A percentile compares a stretch with the other conserved stretches of the same genome.
These are phyloP conservation scores for Myxozyma melibiosi DNA, from an alignment of 805 yeast species.

Conservation along the genomic window DNA sequence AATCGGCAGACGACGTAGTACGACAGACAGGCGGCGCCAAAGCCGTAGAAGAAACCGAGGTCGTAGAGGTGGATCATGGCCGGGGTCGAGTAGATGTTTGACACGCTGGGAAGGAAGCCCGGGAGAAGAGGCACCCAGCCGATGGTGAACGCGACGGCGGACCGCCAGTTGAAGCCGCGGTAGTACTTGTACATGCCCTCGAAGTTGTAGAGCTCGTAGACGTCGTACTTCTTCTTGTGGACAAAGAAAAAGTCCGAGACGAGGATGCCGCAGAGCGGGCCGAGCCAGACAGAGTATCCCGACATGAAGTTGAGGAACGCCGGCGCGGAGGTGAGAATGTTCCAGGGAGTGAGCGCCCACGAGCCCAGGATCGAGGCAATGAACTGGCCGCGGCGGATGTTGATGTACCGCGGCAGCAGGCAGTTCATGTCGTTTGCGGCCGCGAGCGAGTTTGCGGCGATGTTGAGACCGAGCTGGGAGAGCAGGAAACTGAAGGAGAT, in stretches of 20 bases:
- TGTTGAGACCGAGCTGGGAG: slow-evolving; percentile 45
- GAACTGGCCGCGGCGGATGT: slow-evolving; percentile 48
- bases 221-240: slow-evolving; percentile 46
- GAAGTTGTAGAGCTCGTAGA: slow-evolving; percentile 46
- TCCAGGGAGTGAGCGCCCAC: slow-evolving; percentile 50
- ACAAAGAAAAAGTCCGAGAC: slow-evolving; percentile 47
- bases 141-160: slow-evolving; percentile 41
- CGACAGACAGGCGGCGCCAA: slow-evolving; percentile 18
- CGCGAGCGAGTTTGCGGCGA: slow-evolving; percentile 49
- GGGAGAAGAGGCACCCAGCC: slow-evolving; percentile 39
- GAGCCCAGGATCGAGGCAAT: slow-evolving; percentile 42
- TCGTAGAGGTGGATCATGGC: slow-evolving; percentile 22
- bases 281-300: slow-evolving; percentile 45
- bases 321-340: slow-evolving; percentile 43
- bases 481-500: slow-evolving; percentile 43
- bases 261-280: slow-evolving; percentile 47
- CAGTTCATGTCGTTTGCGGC: slow-evolving; percentile 58
- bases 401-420: slow-evolving; percentile 49
- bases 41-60: slow-evolving; percentile 29
- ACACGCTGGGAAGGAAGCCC: slow-evolving; percentile 35
- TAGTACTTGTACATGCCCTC: slow-evolving; percentile 48
- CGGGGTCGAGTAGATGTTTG: slow-evolving; percentile 43
- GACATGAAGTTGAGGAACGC: slow-evolving; percentile 45
- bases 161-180: slow-evolving; percentile 51
- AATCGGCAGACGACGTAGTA: slow-evolving; percentile 17